Evolutionary conservation across 2,329 filamentous ascomycete species (phyloP).

Genomic region (Diaporthe batatas): DNA sequence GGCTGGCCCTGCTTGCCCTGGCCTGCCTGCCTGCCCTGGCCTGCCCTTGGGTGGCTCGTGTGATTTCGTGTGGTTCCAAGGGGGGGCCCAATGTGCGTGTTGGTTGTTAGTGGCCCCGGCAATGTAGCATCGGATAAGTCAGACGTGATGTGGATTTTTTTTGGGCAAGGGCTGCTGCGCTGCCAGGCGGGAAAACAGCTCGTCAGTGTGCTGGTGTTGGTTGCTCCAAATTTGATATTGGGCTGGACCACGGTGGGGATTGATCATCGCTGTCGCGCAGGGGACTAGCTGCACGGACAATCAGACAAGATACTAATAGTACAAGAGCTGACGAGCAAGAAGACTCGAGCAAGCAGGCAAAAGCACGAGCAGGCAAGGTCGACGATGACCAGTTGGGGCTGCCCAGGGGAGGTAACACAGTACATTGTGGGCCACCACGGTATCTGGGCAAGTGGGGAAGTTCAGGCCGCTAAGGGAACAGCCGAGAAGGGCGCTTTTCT

Average conservation of each 20-base stretch:
- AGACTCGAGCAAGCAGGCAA: neutral
- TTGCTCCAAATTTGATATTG: constrained; percentile 17
- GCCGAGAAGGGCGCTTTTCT: neutral
- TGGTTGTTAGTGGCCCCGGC: constrained; percentile 11
- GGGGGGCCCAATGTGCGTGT: constrained; percentile 20
- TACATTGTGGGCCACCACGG: constrained; percentile 1
- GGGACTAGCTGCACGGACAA: neutral
- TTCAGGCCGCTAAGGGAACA: constrained; percentile 25
- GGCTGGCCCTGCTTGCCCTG: too few relatives aligned
- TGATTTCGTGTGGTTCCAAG: constrained; percentile 34
- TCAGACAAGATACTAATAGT: too few relatives aligned
- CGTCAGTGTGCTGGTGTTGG: neutral
- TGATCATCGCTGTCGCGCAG: neutral
- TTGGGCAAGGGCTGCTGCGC: too few relatives aligned
- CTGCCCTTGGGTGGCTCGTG: neutral
- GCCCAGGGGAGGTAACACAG: neutral
- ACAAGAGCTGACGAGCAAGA: too few relatives aligned
- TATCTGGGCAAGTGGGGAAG: constrained; percentile 30
- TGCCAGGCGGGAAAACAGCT: neutral
- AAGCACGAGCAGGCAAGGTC: neutral
- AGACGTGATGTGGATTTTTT: constrained; percentile 8
- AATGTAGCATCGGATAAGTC: constrained; percentile 18
- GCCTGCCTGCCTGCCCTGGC: too few relatives aligned
- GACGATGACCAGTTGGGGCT: too few relatives aligned
- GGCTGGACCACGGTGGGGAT: constrained; percentile 3